Evolutionary conservation across 2,329 filamentous ascomycete genomes (phyloP), one percentile per base, ranked within the genome.

Genomic region (Biscogniauxia sp.): DNA sequence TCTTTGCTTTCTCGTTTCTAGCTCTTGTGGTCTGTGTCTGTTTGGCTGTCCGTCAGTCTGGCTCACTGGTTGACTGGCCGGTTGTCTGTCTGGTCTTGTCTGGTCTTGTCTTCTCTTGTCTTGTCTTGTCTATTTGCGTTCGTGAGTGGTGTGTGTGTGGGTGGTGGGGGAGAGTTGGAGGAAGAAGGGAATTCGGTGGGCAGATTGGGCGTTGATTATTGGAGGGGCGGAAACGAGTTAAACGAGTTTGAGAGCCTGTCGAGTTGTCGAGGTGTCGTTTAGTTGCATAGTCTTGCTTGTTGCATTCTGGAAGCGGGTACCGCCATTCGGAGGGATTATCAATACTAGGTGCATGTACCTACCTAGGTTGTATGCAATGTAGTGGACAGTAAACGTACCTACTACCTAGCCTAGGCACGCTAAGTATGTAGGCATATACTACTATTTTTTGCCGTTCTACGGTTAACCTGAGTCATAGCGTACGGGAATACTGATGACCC

Each of bases 81-180:
- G 23, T 23, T 23, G 23, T 23, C 23, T 23, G 2, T 23, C 23
- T 23, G 23, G 23, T 23, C 23, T 23, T 5, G 23, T 23, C 23
- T 23, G 2, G 23, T 32, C 28, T 32, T 13, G 7, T 9, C 9
- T 28, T 28, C 37, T 41, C 13, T 15, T 8, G 6, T 45, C 37
- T 45, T 45, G 15, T 45, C 15, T 45, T 11, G 28, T 32, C 28
- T 32, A 32, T n/a, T 20, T 49, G 58, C 50, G 1, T 37, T 54
- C 53, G 53, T 25, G 54, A 45, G 28, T 58, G 23, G 55, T 57
- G 56, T 59, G 56, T 61, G 53, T 25, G 54, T 59, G 60, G 60
- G 64, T 67, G 61, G 67, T 67, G 67, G 68, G 37, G 68, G 68
- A 69, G 68, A 65, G 62, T 64, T 64, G 59, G 45, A 57, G 51